These are phyloP conservation scores for Xylaria sp. DNA, from an alignment of 2,329 filamentous ascomycete genomes.

Conservation along the genomic window DNA sequence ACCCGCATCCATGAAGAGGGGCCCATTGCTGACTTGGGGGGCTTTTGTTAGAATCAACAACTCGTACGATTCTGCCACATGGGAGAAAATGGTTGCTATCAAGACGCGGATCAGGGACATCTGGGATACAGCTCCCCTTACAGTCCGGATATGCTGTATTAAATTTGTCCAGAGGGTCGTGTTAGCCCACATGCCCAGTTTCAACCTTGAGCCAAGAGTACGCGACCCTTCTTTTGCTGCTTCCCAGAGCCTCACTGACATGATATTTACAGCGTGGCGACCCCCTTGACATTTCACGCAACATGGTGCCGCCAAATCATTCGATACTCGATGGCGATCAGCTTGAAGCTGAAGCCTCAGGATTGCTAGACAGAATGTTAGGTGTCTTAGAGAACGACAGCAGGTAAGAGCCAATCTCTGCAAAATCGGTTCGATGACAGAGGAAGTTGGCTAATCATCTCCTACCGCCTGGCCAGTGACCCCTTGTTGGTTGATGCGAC, in stretches of 20 bases:
- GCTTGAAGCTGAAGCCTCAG: slow-evolving; percentile 88
- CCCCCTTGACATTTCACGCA: slow-evolving; percentile 70
- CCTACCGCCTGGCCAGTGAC: slow-evolving; percentile 53
- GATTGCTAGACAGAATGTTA: slow-evolving; percentile 82
- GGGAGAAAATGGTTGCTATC: slow-evolving; percentile 83
- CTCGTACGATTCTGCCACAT: slow-evolving; percentile 71
- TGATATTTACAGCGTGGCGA: slow-evolving; percentile 38
- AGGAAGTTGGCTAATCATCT: neutral
- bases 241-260: slow-evolving; percentile 21
- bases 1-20: neutral
- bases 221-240: slow-evolving; percentile 26
- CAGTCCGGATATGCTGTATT: slow-evolving; percentile 87
- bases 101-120: slow-evolving; percentile 83
- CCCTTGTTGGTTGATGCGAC: slow-evolving; percentile 85
- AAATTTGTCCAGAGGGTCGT: slow-evolving; percentile 96
- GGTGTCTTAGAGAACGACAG: slow-evolving; percentile 78
- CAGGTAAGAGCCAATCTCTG: slow-evolving; percentile 49
- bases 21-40: slow-evolving; percentile 28
- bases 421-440: neutral
- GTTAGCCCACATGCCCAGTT: slow-evolving; percentile 81
- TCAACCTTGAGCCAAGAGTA: slow-evolving; percentile 78
- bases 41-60: slow-evolving; percentile 68
- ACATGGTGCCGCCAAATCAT: slow-evolving; percentile 79
- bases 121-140: slow-evolving; percentile 74
- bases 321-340: slow-evolving; percentile 70